A percentile compares a stretch with the other conserved stretches of the same genome.
phyloP scores from a whole-genome alignment of 163 green algal species.

The Prototheca cutis region DNA sequence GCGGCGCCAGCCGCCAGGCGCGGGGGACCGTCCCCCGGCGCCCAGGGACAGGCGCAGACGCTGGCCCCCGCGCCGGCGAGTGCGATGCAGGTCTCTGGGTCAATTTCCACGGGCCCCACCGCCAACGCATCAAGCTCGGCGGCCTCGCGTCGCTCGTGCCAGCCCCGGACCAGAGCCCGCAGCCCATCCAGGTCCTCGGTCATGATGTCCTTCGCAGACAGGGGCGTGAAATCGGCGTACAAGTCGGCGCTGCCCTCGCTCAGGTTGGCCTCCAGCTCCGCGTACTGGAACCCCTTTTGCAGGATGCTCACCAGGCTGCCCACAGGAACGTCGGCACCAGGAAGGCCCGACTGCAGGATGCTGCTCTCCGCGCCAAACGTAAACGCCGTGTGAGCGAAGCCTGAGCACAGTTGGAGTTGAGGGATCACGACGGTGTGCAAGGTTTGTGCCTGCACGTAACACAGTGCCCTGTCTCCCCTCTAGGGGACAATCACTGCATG shows the following conservation, averaged over 20 bases:
- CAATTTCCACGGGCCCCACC: slow-evolving; percentile 1
- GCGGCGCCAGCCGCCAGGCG: slow-evolving; percentile 62
- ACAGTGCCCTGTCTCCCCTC: too few species aligned
- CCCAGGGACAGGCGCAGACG: slow-evolving; percentile 7
- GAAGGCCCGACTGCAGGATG: slow-evolving; percentile 53
- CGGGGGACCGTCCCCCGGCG: slow-evolving; percentile 68
- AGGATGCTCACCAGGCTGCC: slow-evolving; percentile 85
- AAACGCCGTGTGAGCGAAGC: slow-evolving; percentile 88
- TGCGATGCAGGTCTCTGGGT: background rate
- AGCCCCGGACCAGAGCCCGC: slow-evolving; percentile 43
- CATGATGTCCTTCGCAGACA: slow-evolving; percentile 76
- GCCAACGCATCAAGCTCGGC: background rate
- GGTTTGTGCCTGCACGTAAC: too few species aligned
- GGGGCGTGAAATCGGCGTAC: slow-evolving; percentile 72
- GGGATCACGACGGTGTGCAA: background rate
- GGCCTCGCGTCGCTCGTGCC: slow-evolving; percentile 4
- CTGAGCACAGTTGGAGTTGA: slow-evolving; percentile 43
- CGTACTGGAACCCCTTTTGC: slow-evolving; percentile 92
- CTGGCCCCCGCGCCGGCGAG: slow-evolving; percentile 8
- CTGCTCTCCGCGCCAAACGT: slow-evolving; percentile 81
- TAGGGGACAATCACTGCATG: too few species aligned
- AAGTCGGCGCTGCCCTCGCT: slow-evolving; percentile 57
- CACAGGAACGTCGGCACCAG: slow-evolving; percentile 76
- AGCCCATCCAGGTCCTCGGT: slow-evolving; percentile 81
- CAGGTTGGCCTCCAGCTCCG: slow-evolving; percentile 94